Conservation (phyloP, 495 filamentous ascomycete genomes). For the Pyrenula aspistea region DNA sequence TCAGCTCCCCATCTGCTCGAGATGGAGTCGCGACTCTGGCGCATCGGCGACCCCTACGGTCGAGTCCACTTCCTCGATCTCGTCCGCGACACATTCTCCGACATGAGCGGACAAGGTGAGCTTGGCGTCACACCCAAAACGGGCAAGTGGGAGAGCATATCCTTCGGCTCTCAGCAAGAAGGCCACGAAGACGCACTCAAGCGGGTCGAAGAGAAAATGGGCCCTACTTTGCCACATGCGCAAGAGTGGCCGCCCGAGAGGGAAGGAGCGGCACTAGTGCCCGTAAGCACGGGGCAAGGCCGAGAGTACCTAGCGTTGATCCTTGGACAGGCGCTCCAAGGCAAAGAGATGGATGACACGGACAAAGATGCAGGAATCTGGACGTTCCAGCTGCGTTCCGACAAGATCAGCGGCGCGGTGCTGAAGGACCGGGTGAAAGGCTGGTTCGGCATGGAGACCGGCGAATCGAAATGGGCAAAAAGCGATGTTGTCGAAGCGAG, state of each 20-base stretch:
- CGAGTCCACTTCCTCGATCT: neutral
- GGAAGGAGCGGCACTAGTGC: neutral
- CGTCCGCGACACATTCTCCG: neutral
- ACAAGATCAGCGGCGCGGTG: neutral
- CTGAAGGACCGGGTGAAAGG: neutral
- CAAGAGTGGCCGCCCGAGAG: neutral
- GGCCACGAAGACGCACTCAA: neutral
- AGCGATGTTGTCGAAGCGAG: neutral
- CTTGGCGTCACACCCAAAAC: slow-evolving; percentile 1
- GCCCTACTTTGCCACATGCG: neutral
- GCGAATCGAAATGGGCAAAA: neutral
- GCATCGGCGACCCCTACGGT: neutral
- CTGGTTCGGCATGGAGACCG: neutral
- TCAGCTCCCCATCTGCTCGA: neutral
- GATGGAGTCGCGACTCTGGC: neutral
- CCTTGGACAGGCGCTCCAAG: neutral
- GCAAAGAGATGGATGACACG: neutral
- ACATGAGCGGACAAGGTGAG: neutral
- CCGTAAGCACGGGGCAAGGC: neutral
- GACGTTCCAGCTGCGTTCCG: neutral
- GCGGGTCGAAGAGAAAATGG: neutral
- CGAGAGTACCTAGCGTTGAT: neutral
- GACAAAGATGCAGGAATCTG: neutral
- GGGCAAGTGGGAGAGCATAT: neutral
- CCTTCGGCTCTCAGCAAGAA: neutral